Conservation (phyloP, 495 filamentous ascomycete genomes). For the Penicillium maclennaniae region DNA sequence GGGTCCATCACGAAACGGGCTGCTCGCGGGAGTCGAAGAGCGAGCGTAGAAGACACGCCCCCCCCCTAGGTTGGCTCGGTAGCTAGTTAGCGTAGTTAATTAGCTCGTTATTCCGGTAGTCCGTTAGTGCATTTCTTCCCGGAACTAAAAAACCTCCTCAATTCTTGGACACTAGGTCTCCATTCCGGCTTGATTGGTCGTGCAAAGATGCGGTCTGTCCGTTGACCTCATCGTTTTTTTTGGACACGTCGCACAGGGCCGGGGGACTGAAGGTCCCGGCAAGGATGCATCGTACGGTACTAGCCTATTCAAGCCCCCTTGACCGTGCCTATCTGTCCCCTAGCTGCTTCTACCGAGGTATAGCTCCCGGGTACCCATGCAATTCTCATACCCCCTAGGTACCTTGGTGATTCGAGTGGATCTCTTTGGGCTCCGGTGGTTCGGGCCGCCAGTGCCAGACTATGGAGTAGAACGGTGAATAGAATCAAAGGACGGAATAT, state of each 20-base stretch:
- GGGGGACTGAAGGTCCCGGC: conserved; percentile 2
- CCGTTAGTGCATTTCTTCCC: no score
- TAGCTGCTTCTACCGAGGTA: no score
- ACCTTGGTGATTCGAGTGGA: background rate
- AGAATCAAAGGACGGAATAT: no score
- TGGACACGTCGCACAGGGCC: conserved; percentile 9
- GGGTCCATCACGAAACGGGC: conserved; percentile 4
- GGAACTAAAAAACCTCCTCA: no score
- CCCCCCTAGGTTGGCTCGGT: no score
- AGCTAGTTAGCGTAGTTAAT: no score
- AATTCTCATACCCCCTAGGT: background rate
- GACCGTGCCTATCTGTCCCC: no score
- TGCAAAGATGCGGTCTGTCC: conserved; percentile 23
- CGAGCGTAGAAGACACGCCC: conserved; percentile 7
- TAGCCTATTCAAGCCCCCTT: no score
- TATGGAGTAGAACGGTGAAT: no score
- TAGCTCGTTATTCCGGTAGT: no score
- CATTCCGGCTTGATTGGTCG: conserved; percentile 8
- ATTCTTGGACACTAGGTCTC: background rate
- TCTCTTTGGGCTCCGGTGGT: background rate
- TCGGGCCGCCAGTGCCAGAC: background rate
- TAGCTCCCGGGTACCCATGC: background rate
- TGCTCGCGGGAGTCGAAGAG: background rate
- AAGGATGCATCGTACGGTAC: conserved; percentile 5
- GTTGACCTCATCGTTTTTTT: conserved; percentile 8